Base-by-base conservation (phyloP, 805 yeast genomes). In the Wickerhamomyces silvicola region DNA sequence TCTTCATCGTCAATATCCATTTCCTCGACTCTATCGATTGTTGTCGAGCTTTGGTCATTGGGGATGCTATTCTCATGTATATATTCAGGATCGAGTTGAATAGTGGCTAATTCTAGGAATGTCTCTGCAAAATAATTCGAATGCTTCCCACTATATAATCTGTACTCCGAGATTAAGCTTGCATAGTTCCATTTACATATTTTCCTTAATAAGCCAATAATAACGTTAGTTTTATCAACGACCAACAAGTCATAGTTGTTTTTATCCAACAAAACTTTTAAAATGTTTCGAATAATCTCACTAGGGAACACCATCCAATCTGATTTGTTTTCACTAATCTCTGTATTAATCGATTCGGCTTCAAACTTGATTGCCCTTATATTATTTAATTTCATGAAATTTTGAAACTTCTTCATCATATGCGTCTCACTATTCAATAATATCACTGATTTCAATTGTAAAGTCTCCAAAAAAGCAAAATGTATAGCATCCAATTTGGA, bases 121-220 rank as follows among this genome's bases (percentile, higher is more conserved):
- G 79, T 79, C 51, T 88, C 96, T 14, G 86, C 84, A 42, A 71
- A 74, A 52, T 86, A 87, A 46, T 78, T 86, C 28, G 81, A 68
- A 43, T 81, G 76, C 42, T 73, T 75, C 19, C 86, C 82, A 14
- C 84, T 67, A 55, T 76, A 83, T 7, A 83, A 66, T 32, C 95
- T 64, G 57, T 86, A 92, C 54, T 90, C 97, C 46, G 80, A 81
- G 15, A 87, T 71, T 5, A 90, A 75, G 13, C 94, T 79, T 16
- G 88, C 75, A 51, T 81, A 81, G 45, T 78, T 80, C 97, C 97
- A 90, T 57, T 81, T 81, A 56, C 85, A 92, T 24, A 88, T 65
- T 52, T 81, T 78, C 31, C 98, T 65, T 21, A 92, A 59, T 3
- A 88, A 64, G 0, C 97, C 96, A 9, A 86, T 73, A 13, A 88